Conservation (phyloP, 2,329 filamentous ascomycete species). For the Calonectria montana region DNA sequence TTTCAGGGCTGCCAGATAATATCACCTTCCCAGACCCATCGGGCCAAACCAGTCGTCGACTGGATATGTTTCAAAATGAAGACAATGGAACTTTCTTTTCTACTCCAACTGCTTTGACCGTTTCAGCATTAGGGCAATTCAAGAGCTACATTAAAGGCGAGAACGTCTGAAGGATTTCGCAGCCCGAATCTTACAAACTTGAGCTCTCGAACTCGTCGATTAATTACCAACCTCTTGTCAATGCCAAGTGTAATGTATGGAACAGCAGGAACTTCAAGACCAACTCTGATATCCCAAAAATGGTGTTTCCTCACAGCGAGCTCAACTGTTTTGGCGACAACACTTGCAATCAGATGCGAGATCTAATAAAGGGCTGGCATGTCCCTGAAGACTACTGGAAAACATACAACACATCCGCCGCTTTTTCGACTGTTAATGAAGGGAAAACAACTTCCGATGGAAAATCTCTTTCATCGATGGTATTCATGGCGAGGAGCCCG, state of each 20-base stretch:
- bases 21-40: not conserved
- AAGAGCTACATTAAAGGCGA: not conserved
- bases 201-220: not conserved
- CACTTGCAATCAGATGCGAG: not conserved
- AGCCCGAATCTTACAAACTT: not conserved
- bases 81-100: not conserved
- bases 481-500: not conserved
- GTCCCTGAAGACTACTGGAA: not conserved
- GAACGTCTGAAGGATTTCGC: not conserved
- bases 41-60: not conserved
- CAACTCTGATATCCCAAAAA: not conserved
- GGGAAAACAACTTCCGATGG: not conserved
- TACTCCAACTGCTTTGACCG: not conserved
- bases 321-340: not conserved
- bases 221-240: not conserved
- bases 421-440: not conserved
- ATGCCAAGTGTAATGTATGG: not conserved
- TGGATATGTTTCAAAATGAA: not conserved
- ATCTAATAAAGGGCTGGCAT: not conserved
- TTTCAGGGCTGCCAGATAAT: not conserved
- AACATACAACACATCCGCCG: not conserved
- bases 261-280: not conserved
- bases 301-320: not conserved
- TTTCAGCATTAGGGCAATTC: not conserved
- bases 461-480: not conserved